Conservation (phyloP, 176 grass and related monocot genomes). For the Carex cristatella region DNA sequence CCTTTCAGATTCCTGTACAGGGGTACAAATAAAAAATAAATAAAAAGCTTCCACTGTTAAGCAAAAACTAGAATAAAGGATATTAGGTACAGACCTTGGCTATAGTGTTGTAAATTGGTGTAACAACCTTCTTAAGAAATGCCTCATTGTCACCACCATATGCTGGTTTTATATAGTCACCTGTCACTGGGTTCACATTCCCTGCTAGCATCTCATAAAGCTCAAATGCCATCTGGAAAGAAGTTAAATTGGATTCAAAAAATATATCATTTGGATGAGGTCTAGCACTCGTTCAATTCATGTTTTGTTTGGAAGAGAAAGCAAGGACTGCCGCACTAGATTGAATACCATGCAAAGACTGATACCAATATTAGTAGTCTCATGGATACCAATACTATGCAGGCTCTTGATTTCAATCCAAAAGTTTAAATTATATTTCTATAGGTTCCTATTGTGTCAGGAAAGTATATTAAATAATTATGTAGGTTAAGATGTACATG, state of each 20-base stretch:
- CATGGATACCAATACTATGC: background rate
- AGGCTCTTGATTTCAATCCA: background rate
- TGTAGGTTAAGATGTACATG: constrained; percentile 44
- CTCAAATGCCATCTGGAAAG: constrained; percentile 87
- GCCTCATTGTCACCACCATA: constrained; percentile 90
- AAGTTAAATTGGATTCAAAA: background rate
- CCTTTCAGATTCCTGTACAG: constrained; percentile 66
- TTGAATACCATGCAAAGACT: background rate
- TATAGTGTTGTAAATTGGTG: constrained; percentile 82
- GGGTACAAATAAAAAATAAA: constrained; percentile 14
- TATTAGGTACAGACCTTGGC: constrained; percentile 38
- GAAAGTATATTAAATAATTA: background rate
- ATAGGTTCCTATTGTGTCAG: background rate
- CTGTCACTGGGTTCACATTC: constrained; percentile 84
- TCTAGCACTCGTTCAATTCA: background rate
- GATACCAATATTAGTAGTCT: background rate
- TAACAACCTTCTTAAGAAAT: constrained; percentile 86
- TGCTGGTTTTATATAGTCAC: constrained; percentile 91
- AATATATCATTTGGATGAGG: background rate
- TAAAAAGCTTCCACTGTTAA: constrained; percentile 14
- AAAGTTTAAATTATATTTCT: background rate
- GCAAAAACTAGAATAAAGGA: background rate
- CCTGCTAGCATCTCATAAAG: constrained; percentile 90
- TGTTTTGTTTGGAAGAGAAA: background rate
- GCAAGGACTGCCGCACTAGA: background rate